Conservation (phyloP, 148 eudicot genomes). For the Diospyros kaki region DNA sequence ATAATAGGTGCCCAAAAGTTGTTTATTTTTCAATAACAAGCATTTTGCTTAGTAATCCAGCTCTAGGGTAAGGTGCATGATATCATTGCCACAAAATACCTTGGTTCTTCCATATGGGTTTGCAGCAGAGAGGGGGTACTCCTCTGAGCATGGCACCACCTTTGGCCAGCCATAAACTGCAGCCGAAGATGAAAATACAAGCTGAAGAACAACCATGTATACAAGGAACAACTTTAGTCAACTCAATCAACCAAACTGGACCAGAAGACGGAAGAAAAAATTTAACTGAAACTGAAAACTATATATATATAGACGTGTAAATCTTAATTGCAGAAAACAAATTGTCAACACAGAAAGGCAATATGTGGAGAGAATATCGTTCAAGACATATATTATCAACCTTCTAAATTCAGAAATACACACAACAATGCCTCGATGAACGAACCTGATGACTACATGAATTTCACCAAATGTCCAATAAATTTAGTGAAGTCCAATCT, state of each 20-base stretch:
- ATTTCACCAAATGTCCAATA: neutral
- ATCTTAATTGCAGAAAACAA: too few relatives aligned
- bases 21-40: neutral
- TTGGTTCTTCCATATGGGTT: constrained; percentile 98
- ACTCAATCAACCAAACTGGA: constrained; percentile 18
- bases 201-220: constrained; percentile 38
- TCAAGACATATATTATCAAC: neutral
- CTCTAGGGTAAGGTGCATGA: constrained; percentile 1
- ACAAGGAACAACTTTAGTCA: constrained; percentile 66
- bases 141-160: constrained; percentile 93
- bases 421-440: neutral
- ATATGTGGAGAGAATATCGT: neutral
- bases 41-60: neutral
- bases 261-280: neutral
- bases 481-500: neutral
- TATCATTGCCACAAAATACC: constrained; percentile 31
- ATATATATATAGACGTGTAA: neutral
- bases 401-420: neutral
- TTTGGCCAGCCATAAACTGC: constrained; percentile 99
- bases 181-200: constrained; percentile 95
- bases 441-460: neutral
- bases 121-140: constrained; percentile 73
- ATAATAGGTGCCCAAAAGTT: neutral
- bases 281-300: neutral
- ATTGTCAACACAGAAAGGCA: too few relatives aligned